Conservation (phyloP, 495 filamentous ascomycete genomes). For the Lophiostoma macrostomum region DNA sequence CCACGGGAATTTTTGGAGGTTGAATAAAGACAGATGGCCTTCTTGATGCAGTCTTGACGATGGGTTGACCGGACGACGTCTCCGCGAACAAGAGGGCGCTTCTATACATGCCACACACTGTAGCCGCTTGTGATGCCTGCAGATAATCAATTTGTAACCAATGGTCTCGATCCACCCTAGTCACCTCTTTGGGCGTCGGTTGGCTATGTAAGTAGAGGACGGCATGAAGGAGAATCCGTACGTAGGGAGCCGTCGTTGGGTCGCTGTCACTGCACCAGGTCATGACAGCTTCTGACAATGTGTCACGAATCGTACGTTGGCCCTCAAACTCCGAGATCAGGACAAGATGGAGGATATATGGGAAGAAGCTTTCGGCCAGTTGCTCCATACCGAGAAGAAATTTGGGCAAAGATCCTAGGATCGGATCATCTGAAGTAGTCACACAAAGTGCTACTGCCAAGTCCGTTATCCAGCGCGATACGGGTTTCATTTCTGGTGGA, state of each 20-base stretch:
- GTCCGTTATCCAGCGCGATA: slow-evolving; percentile 59
- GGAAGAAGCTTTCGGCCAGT: slow-evolving; percentile 36
- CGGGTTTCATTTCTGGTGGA: slow-evolving; percentile 4
- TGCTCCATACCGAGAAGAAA: slow-evolving; percentile 25
- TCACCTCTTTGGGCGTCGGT: slow-evolving; percentile 67
- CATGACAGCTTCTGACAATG: slow-evolving; percentile 50
- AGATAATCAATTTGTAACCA: slow-evolving; percentile 85
- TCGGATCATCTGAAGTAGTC: slow-evolving; percentile 57
- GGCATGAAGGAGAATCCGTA: slow-evolving; percentile 66
- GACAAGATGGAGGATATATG: slow-evolving; percentile 63
- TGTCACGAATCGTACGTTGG: slow-evolving; percentile 48
- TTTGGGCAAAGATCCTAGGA: slow-evolving; percentile 42
- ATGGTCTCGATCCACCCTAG: slow-evolving; percentile 69
- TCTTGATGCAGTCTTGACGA: slow-evolving; percentile 51
- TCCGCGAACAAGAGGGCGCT: slow-evolving; percentile 83
- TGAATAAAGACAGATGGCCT: slow-evolving; percentile 56
- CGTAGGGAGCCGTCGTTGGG: slow-evolving; percentile 45
- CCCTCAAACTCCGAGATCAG: slow-evolving; percentile 57
- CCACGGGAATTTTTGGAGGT: slow-evolving; percentile 57
- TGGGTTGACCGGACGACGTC: slow-evolving; percentile 50
- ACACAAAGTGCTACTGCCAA: slow-evolving; percentile 60
- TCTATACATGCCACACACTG: slow-evolving; percentile 77
- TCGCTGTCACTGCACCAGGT: slow-evolving; percentile 50
- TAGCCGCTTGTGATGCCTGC: slow-evolving; percentile 71
- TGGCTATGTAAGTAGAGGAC: slow-evolving; percentile 88